Percentiles rank a stretch among this genome's conserved stretches.
phyloP scores from a whole-genome alignment of 495 filamentous ascomycete genomes.

The Neurospora terricola region DNA sequence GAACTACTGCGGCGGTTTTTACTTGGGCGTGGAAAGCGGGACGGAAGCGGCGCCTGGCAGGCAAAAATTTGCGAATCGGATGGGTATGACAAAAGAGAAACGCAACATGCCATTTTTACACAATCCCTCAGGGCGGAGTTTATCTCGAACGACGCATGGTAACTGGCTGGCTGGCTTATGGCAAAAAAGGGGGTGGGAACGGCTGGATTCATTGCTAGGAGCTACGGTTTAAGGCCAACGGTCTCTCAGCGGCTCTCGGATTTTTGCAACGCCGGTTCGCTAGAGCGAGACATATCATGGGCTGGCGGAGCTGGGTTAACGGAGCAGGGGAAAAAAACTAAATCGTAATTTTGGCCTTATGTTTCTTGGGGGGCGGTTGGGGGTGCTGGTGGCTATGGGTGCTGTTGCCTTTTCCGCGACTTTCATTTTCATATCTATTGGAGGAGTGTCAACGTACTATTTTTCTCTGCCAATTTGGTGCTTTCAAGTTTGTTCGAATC shows the following conservation, averaged over 20 bases:
- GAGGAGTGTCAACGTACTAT: not conserved
- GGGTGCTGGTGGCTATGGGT: not conserved
- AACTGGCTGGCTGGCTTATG: conserved; percentile 20
- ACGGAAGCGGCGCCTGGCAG: conserved; percentile 15
- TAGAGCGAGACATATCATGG: not conserved
- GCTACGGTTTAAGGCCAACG: not conserved
- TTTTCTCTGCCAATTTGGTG: not conserved
- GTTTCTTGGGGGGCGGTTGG: not conserved
- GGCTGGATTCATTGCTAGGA: not conserved
- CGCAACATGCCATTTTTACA: conserved; percentile 21
- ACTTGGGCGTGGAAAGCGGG: conserved; percentile 6
- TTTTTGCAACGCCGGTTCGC: not conserved
- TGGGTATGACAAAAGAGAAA: conserved; percentile 37
- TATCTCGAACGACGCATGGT: conserved; percentile 27
- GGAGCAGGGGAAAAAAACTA: not conserved
- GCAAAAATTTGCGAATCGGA: conserved; percentile 24
- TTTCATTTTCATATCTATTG: conserved; percentile 1
- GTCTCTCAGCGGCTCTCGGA: not conserved
- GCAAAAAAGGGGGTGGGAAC: conserved; percentile 1
- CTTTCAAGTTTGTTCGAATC: not conserved
- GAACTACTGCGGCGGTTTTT: conserved; percentile 12
- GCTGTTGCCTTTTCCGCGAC: not conserved
- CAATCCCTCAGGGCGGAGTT: conserved; percentile 23
- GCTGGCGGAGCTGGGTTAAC: not conserved
- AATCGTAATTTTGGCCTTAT: not conserved